A percentile compares a stretch with the other conserved stretches of the same genome.
These are phyloP conservation scores for Bombardia bombarda DNA, from an alignment of 495 filamentous ascomycete species.

Conservation along the genomic window DNA sequence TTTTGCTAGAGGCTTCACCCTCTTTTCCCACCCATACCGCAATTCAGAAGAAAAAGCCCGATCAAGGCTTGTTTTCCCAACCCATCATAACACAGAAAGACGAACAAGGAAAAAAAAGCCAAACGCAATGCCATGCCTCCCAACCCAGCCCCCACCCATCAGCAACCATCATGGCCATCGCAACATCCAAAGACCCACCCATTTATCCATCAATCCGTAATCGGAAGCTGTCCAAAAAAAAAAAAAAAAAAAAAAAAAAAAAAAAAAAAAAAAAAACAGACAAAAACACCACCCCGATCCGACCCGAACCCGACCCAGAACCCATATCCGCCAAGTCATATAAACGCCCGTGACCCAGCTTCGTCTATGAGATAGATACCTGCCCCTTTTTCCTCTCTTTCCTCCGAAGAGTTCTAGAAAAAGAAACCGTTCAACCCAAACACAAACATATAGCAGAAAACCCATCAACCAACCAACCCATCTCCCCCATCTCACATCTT, in stretches of 20 bases:
- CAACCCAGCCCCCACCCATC: too few relatives aligned
- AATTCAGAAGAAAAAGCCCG: too few relatives aligned
- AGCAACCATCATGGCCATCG: too few relatives aligned
- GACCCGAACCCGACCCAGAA: slow-evolving; percentile 9
- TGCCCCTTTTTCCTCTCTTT: slow-evolving; percentile 3
- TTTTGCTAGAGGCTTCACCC: too few relatives aligned
- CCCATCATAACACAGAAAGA: too few relatives aligned
- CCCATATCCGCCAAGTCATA: slow-evolving; percentile 23
- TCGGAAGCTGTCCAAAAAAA: not conserved
- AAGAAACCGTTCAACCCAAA: too few relatives aligned
- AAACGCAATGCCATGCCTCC: too few relatives aligned
- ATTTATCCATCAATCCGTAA: too few relatives aligned
- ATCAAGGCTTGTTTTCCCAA: too few relatives aligned
- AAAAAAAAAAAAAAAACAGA: slow-evolving; percentile 1
- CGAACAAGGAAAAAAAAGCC: too few relatives aligned
- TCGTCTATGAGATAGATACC: slow-evolving; percentile 16
- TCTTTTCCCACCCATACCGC: too few relatives aligned
- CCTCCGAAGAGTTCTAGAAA: too few relatives aligned
- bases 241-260: slow-evolving; percentile 3
- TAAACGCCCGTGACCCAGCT: slow-evolving; percentile 19
- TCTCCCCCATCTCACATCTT: slow-evolving; percentile 2
- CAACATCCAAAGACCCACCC: not conserved
- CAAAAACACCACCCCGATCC: slow-evolving; percentile 19
- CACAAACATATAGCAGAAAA: slow-evolving; percentile 1
- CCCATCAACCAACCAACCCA: not conserved